Evolutionary conservation across 2,329 filamentous ascomycete species (phyloP).

Genomic region (Calonectria hawksworthii): DNA sequence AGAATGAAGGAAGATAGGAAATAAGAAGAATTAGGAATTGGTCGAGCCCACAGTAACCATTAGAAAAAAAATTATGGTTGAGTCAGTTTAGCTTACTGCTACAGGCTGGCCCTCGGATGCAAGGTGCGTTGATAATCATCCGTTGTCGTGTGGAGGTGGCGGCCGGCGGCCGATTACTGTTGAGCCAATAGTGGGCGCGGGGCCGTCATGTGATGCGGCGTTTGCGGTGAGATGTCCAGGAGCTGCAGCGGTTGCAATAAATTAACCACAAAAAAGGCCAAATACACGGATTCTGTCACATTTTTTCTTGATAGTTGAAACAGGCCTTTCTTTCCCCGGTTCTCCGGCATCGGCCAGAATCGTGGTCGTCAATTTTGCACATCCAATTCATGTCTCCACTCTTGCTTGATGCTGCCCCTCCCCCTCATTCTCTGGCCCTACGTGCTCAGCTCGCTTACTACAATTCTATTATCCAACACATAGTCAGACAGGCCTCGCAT

Average conservation of each 20-base stretch:
- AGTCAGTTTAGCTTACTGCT: constrained; percentile 25
- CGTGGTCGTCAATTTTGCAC: neutral
- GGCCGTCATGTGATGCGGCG: constrained; percentile 41
- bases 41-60: constrained; percentile 16
- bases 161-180: constrained; percentile 14
- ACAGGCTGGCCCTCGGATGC: constrained; percentile 20
- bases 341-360: constrained; percentile 5
- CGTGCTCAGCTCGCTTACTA: neutral
- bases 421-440: neutral
- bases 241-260: constrained; percentile 1
- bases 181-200: constrained; percentile 20
- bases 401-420: constrained; percentile 14
- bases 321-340: neutral
- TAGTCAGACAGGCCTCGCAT: neutral
- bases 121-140: constrained; percentile 27
- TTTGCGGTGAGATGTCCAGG: constrained; percentile 1
- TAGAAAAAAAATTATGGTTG: constrained; percentile 12
- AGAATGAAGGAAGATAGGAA: neutral
- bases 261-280: neutral
- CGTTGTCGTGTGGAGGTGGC: constrained; percentile 27
- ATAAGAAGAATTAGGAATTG: neutral
- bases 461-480: constrained; percentile 1
- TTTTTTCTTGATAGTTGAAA: neutral
- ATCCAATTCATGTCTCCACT: constrained; percentile 2
- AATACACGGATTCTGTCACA: neutral